Conservation (phyloP, 306 rosid species). For the Crotalaria pallida region DNA sequence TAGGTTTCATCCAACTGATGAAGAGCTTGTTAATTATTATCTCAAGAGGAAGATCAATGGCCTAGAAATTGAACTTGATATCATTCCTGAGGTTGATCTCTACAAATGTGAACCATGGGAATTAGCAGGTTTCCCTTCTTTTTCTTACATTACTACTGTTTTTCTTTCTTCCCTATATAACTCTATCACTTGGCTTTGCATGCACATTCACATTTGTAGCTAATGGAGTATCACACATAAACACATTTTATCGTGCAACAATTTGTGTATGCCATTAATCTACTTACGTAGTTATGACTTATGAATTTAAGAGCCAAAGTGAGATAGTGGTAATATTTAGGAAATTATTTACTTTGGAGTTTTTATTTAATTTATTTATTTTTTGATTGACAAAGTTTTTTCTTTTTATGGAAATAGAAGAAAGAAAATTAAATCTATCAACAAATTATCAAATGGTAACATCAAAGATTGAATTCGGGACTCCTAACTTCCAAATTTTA, state of each 20-base stretch:
- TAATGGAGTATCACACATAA: neutral
- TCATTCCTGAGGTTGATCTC: constrained; percentile 98
- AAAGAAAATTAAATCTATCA: too few relatives aligned
- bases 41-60: constrained; percentile 87
- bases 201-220: neutral
- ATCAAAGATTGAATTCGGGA: too few relatives aligned
- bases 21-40: constrained; percentile 92
- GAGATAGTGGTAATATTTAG: neutral
- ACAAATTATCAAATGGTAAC: too few relatives aligned
- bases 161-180: neutral
- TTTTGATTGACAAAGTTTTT: too few relatives aligned
- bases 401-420: too few relatives aligned
- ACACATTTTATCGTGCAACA: neutral
- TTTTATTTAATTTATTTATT: too few relatives aligned
- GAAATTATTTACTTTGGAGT: too few relatives aligned
- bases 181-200: neutral
- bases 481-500: too few relatives aligned
- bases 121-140: constrained; percentile 62
- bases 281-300: constrained; percentile 4
- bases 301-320: neutral
- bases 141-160: neutral
- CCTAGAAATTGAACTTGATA: constrained; percentile 94
- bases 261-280: neutral
- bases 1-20: constrained; percentile 97
- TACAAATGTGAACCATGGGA: constrained; percentile 99